phyloP scores from a whole-genome alignment of 805 yeast species.

The Candida koratica region DNA sequence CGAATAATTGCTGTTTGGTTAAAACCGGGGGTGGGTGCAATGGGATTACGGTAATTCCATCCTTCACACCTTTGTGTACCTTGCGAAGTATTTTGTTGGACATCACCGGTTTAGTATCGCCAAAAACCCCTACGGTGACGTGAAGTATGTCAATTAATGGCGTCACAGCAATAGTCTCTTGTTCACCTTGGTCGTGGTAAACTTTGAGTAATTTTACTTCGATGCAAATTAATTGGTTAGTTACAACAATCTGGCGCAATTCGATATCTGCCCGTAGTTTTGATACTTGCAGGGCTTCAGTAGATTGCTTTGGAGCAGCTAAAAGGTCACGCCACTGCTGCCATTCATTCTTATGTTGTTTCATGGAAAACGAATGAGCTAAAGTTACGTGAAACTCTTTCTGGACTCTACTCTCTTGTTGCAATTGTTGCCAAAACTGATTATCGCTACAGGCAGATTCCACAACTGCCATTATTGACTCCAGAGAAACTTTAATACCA shows the following conservation, averaged over 20 bases:
- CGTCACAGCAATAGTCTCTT: slow-evolving; percentile 10
- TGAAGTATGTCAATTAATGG: slow-evolving; percentile 9
- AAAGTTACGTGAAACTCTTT: slow-evolving; percentile 64
- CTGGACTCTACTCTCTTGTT: slow-evolving; percentile 41
- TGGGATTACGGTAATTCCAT: neutral
- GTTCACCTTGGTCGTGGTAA: neutral
- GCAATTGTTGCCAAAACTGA: slow-evolving; percentile 18
- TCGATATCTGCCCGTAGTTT: slow-evolving; percentile 15
- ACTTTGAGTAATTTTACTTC: slow-evolving; percentile 35
- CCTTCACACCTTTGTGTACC: neutral
- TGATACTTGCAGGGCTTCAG: slow-evolving; percentile 20
- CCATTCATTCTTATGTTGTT: slow-evolving; percentile 9
- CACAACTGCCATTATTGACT: slow-evolving; percentile 7
- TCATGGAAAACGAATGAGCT: slow-evolving; percentile 37
- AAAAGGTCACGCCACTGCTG: slow-evolving; percentile 4
- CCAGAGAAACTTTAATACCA: slow-evolving; percentile 9
- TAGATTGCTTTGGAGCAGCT: slow-evolving; percentile 25
- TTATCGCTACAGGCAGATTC: slow-evolving; percentile 9
- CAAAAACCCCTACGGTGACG: slow-evolving; percentile 15
- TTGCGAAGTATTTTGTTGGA: slow-evolving; percentile 10
- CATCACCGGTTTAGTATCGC: slow-evolving; percentile 11
- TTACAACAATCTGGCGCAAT: slow-evolving; percentile 45
- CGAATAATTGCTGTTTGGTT: slow-evolving; percentile 3
- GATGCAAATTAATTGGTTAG: slow-evolving; percentile 48
- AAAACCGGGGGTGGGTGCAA: slow-evolving; percentile 1